A percentile compares a stretch with the other conserved stretches of the same genome.
phyloP scores from a whole-genome alignment of 106 monocot species.

The Vanilla planifolia region DNA sequence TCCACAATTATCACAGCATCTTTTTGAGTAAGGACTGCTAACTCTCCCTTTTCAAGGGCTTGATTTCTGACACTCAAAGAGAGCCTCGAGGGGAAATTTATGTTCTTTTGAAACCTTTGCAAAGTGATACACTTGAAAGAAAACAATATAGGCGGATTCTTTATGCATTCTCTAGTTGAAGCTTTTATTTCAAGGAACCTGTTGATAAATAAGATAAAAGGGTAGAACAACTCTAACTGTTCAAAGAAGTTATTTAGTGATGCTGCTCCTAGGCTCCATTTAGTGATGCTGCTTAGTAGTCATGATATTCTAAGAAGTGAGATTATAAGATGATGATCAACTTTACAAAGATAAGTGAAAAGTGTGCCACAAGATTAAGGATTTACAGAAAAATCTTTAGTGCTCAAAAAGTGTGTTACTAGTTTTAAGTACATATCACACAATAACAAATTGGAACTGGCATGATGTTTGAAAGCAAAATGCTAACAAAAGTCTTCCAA shows the following conservation, averaged over 20 bases:
- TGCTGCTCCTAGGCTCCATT: no score
- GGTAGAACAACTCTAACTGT: background rate
- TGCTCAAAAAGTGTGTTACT: no score
- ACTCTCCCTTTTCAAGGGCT: slow-evolving; percentile 7
- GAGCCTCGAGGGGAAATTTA: slow-evolving; percentile 17
- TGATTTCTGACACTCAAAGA: slow-evolving; percentile 29
- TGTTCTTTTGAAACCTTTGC: slow-evolving; percentile 15
- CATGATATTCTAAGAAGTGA: no score
- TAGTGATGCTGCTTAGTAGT: no score
- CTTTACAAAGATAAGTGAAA: no score
- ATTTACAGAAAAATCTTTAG: no score
- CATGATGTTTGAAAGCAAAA: no score
- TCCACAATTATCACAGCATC: slow-evolving; percentile 94
- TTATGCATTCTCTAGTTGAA: background rate
- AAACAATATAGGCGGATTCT: slow-evolving; percentile 6
- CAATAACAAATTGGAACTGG: no score
- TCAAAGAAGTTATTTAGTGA: background rate
- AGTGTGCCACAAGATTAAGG: slow-evolving; percentile 1
- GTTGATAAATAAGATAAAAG: background rate
- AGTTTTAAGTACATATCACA: no score
- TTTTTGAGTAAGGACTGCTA: slow-evolving; percentile 20
- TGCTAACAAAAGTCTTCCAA: no score
- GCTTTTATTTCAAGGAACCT: background rate
- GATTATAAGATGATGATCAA: no score
- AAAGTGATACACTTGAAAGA: slow-evolving; percentile 27